Conservation (phyloP, 768 basidiomycete species). For the Sutorius australiensis region DNA sequence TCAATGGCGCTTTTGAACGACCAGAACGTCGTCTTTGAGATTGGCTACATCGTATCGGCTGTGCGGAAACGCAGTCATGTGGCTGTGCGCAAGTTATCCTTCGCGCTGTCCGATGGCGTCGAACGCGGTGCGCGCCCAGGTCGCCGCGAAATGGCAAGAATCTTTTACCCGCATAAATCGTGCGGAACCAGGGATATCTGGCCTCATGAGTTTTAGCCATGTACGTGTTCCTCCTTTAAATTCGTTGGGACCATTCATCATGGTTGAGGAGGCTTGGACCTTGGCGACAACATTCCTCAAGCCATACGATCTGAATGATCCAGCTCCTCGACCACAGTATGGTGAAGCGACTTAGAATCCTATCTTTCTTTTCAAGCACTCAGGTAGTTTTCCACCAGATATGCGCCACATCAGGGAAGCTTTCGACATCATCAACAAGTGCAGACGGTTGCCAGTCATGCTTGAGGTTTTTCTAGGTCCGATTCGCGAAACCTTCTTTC, state of each 20-base stretch:
- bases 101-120: slow-evolving; percentile 45
- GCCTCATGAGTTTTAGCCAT: slow-evolving; percentile 61
- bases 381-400: slow-evolving; percentile 34
- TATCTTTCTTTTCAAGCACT: background rate
- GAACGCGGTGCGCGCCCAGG: slow-evolving; percentile 59
- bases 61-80: slow-evolving; percentile 1
- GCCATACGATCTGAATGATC: slow-evolving; percentile 49
- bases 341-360: slow-evolving; percentile 22
- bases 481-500: slow-evolving; percentile 14
- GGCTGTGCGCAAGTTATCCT: slow-evolving; percentile 14
- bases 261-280: slow-evolving; percentile 53
- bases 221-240: slow-evolving; percentile 29
- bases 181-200: slow-evolving; percentile 55
- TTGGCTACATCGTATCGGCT: background rate
- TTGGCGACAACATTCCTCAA: slow-evolving; percentile 50
- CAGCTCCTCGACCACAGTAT: slow-evolving; percentile 26
- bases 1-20: background rate
- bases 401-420: slow-evolving; percentile 49
- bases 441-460: slow-evolving; percentile 57
- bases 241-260: background rate
- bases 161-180: slow-evolving; percentile 63
- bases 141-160: slow-evolving; percentile 69
- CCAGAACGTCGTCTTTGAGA: background rate
- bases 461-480: slow-evolving; percentile 71
- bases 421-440: slow-evolving; percentile 55